These are phyloP conservation scores for Trichoderma orchidacearum DNA, from an alignment of 495 filamentous ascomycete genomes.

Conservation along the genomic window DNA sequence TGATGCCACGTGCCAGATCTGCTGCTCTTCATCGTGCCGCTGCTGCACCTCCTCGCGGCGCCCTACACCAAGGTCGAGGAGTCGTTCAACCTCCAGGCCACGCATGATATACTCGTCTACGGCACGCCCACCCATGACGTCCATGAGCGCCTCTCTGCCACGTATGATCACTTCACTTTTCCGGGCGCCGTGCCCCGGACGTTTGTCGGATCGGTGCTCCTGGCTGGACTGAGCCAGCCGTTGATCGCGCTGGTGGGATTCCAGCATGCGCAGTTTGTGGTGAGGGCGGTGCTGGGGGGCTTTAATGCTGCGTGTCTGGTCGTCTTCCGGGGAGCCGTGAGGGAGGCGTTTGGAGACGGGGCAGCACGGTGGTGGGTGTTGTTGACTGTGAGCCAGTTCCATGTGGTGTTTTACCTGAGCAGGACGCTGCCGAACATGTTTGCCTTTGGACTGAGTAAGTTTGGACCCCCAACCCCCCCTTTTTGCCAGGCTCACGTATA, in stretches of 20 bases:
- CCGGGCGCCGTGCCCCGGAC: conserved; percentile 84
- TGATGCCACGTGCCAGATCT: no score
- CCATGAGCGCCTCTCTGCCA: conserved; percentile 27
- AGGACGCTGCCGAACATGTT: conserved; percentile 94
- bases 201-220: conserved; percentile 63
- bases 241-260: conserved; percentile 35
- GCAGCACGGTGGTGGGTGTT: conserved; percentile 72
- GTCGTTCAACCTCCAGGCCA: conserved; percentile 94
- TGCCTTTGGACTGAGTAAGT: conserved; percentile 68
- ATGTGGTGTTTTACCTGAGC: conserved; percentile 87
- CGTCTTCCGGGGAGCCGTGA: conserved; percentile 48
- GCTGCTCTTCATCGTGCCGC: conserved; percentile 52
- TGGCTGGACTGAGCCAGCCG: conserved; percentile 57
- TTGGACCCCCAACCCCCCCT: neutral
- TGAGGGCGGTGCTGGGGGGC: conserved; percentile 65
- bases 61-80: conserved; percentile 99
- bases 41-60: conserved; percentile 62
- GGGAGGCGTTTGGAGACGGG: conserved; percentile 50
- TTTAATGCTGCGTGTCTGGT: conserved; percentile 59
- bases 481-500: no score
- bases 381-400: conserved; percentile 80
- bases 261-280: conserved; percentile 36
- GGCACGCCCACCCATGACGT: conserved; percentile 51
- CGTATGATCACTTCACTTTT: conserved; percentile 88
- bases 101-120: conserved; percentile 76